Evolutionary conservation across 1,139 yeast species (phyloP).

Genomic region (Protomyces pachydermus): DNA sequence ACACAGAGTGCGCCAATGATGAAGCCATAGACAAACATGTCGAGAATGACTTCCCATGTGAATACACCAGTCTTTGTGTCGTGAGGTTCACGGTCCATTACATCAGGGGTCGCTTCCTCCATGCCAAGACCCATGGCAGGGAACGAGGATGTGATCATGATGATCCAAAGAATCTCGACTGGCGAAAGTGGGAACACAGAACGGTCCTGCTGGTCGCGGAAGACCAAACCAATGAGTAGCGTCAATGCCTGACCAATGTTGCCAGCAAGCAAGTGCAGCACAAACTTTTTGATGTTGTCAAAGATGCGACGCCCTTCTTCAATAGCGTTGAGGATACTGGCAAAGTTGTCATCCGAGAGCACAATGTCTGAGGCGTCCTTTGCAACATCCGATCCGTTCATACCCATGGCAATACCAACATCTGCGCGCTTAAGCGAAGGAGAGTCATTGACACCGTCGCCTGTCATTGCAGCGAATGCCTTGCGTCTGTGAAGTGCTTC

Average conservation of each 20-base stretch:
- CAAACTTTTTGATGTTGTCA: constrained; percentile 73
- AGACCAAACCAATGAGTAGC: constrained; percentile 66
- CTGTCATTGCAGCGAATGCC: constrained; percentile 77
- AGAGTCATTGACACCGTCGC: constrained; percentile 82
- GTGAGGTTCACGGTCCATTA: constrained; percentile 62
- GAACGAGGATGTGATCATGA: constrained; percentile 72
- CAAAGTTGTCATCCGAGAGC: constrained; percentile 69
- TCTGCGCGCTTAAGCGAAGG: constrained; percentile 76
- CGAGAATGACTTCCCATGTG: constrained; percentile 64
- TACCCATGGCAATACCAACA: constrained; percentile 85
- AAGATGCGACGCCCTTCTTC: constrained; percentile 84
- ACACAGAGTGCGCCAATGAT: constrained; percentile 72
- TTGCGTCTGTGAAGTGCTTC: constrained; percentile 71
- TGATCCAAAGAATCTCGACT: constrained; percentile 74
- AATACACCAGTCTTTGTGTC: constrained; percentile 56
- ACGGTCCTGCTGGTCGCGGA: constrained; percentile 53
- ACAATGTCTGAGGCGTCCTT: constrained; percentile 76
- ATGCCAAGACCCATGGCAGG: constrained; percentile 87
- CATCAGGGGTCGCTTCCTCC: constrained; percentile 61
- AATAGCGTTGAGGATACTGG: constrained; percentile 69
- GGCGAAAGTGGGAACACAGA: constrained; percentile 77
- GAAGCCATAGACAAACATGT: constrained; percentile 69
- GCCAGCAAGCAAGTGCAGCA: constrained; percentile 70
- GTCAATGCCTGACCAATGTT: constrained; percentile 74
- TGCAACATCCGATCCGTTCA: constrained; percentile 76